Conservation (phyloP, 2,329 filamentous ascomycete genomes). For the Neopestalotiopsis clavispora region DNA sequence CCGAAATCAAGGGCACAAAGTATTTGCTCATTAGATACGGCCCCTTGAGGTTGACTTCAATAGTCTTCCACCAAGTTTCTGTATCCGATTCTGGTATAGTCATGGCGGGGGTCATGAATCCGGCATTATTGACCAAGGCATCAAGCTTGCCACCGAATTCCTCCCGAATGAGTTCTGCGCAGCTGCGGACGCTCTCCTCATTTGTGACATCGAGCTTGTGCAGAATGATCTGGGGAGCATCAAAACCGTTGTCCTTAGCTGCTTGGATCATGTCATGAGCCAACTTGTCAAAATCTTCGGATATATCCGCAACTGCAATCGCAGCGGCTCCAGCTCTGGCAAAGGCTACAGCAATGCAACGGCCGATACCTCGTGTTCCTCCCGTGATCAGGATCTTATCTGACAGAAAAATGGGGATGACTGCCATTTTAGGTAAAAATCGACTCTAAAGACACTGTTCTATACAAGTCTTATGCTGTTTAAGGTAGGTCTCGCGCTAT, state of each 20-base stretch:
- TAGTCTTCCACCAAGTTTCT: slow-evolving; percentile 48
- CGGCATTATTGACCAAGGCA: slow-evolving; percentile 50
- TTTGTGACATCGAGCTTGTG: slow-evolving; percentile 41
- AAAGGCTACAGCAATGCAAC: slow-evolving; percentile 25
- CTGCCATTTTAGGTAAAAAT: no score
- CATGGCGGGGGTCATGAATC: slow-evolving; percentile 40
- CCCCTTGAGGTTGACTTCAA: slow-evolving; percentile 57
- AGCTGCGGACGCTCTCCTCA: slow-evolving; percentile 36
- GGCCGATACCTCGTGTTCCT: slow-evolving; percentile 26
- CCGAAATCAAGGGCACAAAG: slow-evolving; percentile 53
- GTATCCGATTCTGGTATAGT: slow-evolving; percentile 32
- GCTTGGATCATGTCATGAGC: slow-evolving; percentile 22
- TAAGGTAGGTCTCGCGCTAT: no score
- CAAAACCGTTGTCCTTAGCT: slow-evolving; percentile 24
- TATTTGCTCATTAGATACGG: slow-evolving; percentile 47
- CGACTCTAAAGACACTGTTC: no score
- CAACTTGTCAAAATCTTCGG: slow-evolving; percentile 23
- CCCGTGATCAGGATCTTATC: slow-evolving; percentile 29
- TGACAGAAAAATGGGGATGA: no score
- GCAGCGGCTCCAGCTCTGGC: slow-evolving; percentile 26
- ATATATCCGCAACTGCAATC: slow-evolving; percentile 28
- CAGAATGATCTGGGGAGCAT: slow-evolving; percentile 21
- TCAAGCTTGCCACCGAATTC: slow-evolving; percentile 41
- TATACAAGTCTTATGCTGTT: no score
- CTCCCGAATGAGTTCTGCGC: slow-evolving; percentile 28